Evolutionary conservation across 108 stramenopile species (phyloP).

Genomic region (Cyclotella atomus): DNA sequence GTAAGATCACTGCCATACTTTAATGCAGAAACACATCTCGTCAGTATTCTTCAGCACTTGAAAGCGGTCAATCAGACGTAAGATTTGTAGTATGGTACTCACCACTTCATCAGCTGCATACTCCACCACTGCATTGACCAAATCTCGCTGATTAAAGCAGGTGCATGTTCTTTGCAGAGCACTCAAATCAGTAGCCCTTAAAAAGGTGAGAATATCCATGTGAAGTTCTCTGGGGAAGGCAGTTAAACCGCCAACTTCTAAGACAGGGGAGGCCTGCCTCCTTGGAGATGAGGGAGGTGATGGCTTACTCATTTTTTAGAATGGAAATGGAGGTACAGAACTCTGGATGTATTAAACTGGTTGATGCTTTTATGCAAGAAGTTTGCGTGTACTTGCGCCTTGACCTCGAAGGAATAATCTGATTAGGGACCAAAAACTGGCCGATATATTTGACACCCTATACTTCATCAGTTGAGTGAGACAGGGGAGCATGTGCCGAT

Average conservation of each 20-base stretch:
- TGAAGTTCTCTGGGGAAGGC: constrained; percentile 70
- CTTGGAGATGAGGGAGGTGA: constrained; percentile 1
- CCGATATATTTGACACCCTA: neutral
- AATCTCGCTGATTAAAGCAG: constrained; percentile 62
- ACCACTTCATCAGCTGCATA: constrained; percentile 64
- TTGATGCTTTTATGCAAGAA: no score
- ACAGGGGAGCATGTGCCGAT: neutral
- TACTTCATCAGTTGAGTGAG: neutral
- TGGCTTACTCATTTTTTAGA: neutral
- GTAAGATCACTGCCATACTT: constrained; percentile 79
- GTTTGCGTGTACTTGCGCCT: no score
- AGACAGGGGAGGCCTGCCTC: neutral
- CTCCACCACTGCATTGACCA: constrained; percentile 66
- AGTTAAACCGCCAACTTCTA: neutral
- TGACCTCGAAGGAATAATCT: neutral
- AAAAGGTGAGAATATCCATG: constrained; percentile 76
- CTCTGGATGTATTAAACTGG: no score
- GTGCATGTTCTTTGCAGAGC: constrained; percentile 72
- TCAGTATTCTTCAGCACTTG: no score
- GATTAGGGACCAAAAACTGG: neutral
- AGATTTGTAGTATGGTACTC: constrained; percentile 21
- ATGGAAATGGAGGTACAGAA: no score
- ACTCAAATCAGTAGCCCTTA: constrained; percentile 83
- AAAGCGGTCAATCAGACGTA: no score
- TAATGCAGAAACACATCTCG: no score